Percentiles rank a stretch among this genome's conserved stretches.
Conservation (phyloP, 1,284 basidiomycete genomes). For the Apiotrichum siamense region DNA sequence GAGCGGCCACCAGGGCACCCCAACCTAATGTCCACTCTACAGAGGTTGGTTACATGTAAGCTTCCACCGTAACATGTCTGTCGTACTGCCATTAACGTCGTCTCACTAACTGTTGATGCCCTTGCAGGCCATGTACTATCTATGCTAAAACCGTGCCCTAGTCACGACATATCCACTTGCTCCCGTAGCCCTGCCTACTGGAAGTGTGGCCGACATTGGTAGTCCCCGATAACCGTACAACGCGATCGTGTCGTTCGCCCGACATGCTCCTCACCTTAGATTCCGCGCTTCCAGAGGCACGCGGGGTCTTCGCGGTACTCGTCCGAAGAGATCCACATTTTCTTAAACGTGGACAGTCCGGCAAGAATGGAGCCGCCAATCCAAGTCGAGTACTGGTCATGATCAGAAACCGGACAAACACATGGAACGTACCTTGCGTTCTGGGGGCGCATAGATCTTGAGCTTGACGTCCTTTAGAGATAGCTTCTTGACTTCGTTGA, state of each 20-base stretch:
- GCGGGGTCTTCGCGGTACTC: slow-evolving; percentile 98
- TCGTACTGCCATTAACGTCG: no score
- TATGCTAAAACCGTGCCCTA: no score
- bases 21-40: no score
- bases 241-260: no score
- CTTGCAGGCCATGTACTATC: neutral
- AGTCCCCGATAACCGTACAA: no score
- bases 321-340: slow-evolving; percentile 99
- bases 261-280: neutral
- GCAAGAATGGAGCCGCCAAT: slow-evolving; percentile 96
- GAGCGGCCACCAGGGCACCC: no score
- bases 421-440: slow-evolving; percentile 61
- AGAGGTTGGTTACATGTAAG: no score
- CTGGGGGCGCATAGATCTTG: slow-evolving; percentile 99
- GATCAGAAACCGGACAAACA: neutral
- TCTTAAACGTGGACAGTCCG: slow-evolving; percentile 94
- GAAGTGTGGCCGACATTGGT: no score
- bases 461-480: slow-evolving; percentile 98
- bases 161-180: neutral
- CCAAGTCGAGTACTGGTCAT: slow-evolving; percentile 81
- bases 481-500: slow-evolving; percentile 93
- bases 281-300: neutral
- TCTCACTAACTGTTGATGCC: no score
- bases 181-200: neutral
- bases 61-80: no score